These are phyloP conservation scores for Limonium bicolor DNA, from an alignment of 148 eudicot genomes.

Conservation along the genomic window DNA sequence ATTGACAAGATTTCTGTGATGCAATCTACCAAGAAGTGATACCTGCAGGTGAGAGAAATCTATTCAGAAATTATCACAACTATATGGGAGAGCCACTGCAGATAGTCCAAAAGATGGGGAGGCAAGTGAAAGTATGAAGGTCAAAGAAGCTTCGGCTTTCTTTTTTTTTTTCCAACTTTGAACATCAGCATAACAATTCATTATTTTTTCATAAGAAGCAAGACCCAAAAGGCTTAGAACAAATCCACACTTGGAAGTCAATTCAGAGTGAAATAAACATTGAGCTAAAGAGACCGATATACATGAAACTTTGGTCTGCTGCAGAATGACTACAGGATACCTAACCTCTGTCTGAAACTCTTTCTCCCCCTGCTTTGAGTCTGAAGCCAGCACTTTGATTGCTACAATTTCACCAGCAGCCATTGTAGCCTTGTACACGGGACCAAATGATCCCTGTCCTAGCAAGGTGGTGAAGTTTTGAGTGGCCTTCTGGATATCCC, in stretches of 20 bases:
- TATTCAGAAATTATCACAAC: background rate
- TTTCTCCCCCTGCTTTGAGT: conserved; percentile 91
- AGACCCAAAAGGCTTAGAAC: too few relatives aligned
- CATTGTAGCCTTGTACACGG: conserved; percentile 88
- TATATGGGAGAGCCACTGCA: background rate
- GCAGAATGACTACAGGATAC: background rate
- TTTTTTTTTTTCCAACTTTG: background rate
- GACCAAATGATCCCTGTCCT: conserved; percentile 96
- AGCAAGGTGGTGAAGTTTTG: conserved; percentile 72
- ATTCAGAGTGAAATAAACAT: background rate
- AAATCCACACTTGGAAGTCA: too few relatives aligned
- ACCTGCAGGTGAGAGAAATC: conserved; percentile 39
- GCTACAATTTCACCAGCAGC: conserved; percentile 80
- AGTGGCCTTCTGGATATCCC: conserved; percentile 93
- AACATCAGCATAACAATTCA: background rate
- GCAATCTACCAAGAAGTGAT: conserved; percentile 77
- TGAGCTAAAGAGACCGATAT: background rate
- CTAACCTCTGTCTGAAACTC: conserved; percentile 97
- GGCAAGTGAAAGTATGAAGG: background rate
- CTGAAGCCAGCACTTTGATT: conserved; percentile 82
- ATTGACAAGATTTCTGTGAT: conserved; percentile 95
- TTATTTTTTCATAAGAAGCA: too few relatives aligned
- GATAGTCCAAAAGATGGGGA: background rate
- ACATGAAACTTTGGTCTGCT: background rate
- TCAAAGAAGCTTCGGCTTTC: background rate